Conservation (phyloP, 2,329 filamentous ascomycete species). For the Furcasterigmium furcatum region DNA sequence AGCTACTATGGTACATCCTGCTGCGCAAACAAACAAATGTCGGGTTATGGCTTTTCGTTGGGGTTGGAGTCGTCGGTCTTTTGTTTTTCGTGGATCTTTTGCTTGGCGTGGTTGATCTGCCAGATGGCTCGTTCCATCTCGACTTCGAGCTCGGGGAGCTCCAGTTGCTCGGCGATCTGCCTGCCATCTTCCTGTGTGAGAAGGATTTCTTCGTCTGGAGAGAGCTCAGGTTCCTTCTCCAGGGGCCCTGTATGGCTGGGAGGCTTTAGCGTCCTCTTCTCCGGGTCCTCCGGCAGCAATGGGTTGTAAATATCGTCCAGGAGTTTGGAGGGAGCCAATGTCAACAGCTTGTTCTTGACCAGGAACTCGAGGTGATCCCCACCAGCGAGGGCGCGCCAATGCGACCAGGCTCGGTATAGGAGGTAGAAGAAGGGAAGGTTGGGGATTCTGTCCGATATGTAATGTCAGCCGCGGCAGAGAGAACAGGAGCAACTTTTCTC, state of each 20-base stretch:
- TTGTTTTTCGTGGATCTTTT: conserved; percentile 1
- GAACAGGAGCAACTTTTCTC: conserved; percentile 31
- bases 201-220: conserved; percentile 31
- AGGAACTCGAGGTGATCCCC: conserved; percentile 84
- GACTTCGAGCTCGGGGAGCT: conserved; percentile 66
- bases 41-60: conserved; percentile 11
- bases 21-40: too few relatives aligned
- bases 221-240: conserved; percentile 13
- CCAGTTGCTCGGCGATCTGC: conserved; percentile 56
- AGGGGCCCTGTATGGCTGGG: conserved; percentile 13
- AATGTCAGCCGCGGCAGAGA: conserved; percentile 1
- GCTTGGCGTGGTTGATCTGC: conserved; percentile 57
- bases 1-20: too few relatives aligned
- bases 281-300: conserved; percentile 25
- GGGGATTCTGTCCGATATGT: conserved; percentile 59
- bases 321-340: conserved; percentile 59
- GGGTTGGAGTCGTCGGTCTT: conserved; percentile 7
- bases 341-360: conserved; percentile 68
- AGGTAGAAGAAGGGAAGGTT: conserved; percentile 98
- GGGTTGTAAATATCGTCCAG: conserved; percentile 72
- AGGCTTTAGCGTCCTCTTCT: conserved; percentile 27
- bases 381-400: conserved; percentile 82
- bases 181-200: conserved; percentile 51
- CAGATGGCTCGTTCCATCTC: conserved; percentile 75
- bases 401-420: conserved; percentile 85